These are phyloP conservation scores for Cladosporium phlei DNA, from an alignment of 2,329 filamentous ascomycete genomes.

Conservation along the genomic window DNA sequence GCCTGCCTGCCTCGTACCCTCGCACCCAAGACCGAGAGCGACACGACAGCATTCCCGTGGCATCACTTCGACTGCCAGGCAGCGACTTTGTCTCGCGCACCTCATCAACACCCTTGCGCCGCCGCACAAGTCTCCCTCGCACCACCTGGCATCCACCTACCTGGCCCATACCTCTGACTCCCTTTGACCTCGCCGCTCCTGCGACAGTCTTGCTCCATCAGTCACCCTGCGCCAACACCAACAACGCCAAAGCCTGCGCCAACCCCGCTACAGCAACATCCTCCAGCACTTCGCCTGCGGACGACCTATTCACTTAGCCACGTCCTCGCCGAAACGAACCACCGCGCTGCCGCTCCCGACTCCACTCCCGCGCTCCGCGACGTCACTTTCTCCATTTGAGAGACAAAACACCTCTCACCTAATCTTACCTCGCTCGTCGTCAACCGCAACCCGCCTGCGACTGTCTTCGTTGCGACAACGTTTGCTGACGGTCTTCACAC, in stretches of 20 bases:
- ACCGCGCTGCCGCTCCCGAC: constrained; percentile 1
- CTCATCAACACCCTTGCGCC: too few species aligned
- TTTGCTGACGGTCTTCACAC: background rate
- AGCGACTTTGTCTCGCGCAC: background rate
- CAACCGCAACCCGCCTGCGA: constrained; percentile 6
- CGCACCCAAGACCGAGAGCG: too few species aligned
- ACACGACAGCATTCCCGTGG: background rate
- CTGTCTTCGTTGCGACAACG: background rate
- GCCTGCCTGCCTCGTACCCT: too few species aligned
- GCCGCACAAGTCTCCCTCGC: too few species aligned
- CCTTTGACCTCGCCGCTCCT: constrained; percentile 6
- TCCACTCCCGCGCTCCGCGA: constrained; percentile 1
- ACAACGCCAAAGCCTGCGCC: too few species aligned
- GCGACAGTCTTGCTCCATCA: constrained; percentile 12
- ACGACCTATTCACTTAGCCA: constrained; percentile 35
- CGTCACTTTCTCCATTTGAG: constrained; percentile 13
- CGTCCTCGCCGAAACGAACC: constrained; percentile 21
- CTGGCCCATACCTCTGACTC: background rate
- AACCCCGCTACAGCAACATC: too few species aligned
- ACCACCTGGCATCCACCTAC: too few species aligned
- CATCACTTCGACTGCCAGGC: constrained; percentile 1
- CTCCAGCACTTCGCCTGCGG: constrained; percentile 11
- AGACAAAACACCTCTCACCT: constrained; percentile 12
- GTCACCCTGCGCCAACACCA: constrained; percentile 6
- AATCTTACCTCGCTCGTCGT: constrained; percentile 11